These are phyloP conservation scores for Paramecium pentaurelia DNA, from an alignment of 73 alveolate species.

Conservation along the genomic window DNA sequence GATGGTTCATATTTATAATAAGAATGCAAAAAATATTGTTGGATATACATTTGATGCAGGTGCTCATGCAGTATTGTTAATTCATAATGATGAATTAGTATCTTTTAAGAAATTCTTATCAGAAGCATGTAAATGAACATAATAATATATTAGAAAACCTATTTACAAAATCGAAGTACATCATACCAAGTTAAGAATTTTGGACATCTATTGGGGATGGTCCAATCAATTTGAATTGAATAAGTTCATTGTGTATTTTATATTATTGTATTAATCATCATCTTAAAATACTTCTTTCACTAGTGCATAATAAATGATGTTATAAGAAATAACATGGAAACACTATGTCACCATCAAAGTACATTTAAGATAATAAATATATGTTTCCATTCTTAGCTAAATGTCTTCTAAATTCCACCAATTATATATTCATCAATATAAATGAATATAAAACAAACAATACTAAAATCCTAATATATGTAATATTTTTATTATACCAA, in stretches of 20 bases:
- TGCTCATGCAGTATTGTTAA: conserved; percentile 51
- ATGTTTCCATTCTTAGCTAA: not conserved
- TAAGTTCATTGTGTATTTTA: not conserved
- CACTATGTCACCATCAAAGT: conserved; percentile 7
- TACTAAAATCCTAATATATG: not conserved
- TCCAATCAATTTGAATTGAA: not conserved
- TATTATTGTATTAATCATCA: not conserved
- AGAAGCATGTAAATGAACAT: not conserved
- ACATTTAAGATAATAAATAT: not conserved
- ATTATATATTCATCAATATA: not conserved
- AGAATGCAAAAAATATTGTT: not conserved
- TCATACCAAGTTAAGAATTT: not conserved
- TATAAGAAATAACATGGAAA: not conserved
- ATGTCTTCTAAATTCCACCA: not conserved
- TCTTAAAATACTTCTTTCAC: not conserved
- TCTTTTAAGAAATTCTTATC: not conserved
- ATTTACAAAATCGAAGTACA: not conserved
- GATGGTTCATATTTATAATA: conserved; percentile 4
- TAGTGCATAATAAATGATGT: not conserved
- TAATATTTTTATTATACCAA: not conserved
- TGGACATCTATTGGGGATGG: not conserved
- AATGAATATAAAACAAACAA: not conserved
- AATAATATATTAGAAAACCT: not conserved
- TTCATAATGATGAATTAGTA: not conserved
- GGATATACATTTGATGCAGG: conserved; percentile 61